A percentile compares a stretch with the other conserved stretches of the same genome.
phyloP scores from a whole-genome alignment of 257 asterid species.

The Galeopsis tetrahit region DNA sequence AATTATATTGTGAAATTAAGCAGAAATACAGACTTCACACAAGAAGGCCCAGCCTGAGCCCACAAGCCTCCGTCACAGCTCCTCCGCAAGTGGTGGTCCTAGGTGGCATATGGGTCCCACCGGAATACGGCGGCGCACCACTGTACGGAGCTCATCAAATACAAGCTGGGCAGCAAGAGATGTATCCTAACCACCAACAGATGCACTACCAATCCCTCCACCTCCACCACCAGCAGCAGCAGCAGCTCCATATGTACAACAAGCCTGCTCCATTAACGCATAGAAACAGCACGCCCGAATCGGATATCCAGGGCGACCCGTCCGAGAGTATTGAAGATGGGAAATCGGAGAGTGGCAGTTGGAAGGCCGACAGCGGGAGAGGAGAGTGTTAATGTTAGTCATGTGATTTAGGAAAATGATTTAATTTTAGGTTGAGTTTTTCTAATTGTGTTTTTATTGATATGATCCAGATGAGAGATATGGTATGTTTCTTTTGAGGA shows the following conservation, averaged over 20 bases:
- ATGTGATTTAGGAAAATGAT: slow-evolving; percentile 29
- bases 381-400: slow-evolving; percentile 45
- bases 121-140: slow-evolving; percentile 65
- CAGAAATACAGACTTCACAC: slow-evolving; percentile 99
- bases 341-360: slow-evolving; percentile 88
- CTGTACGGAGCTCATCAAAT: slow-evolving; percentile 56
- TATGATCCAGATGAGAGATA: too few species aligned
- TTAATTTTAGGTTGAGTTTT: slow-evolving; percentile 25
- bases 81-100: slow-evolving; percentile 78
- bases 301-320: slow-evolving; percentile 53
- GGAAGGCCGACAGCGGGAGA: slow-evolving; percentile 76
- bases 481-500: not conserved
- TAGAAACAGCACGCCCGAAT: slow-evolving; percentile 62
- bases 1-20: slow-evolving; percentile 10
- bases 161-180: slow-evolving; percentile 46
- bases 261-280: slow-evolving; percentile 48
- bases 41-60: slow-evolving; percentile 93
- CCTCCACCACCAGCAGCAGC: slow-evolving; percentile 52
- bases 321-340: slow-evolving; percentile 91
- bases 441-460: slow-evolving; percentile 9
- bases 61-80: slow-evolving; percentile 63
- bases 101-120: slow-evolving; percentile 97
- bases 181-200: slow-evolving; percentile 55
- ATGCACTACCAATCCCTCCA: slow-evolving; percentile 44
- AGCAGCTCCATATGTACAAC: slow-evolving; percentile 67